Percentiles rank a stretch among this genome's conserved stretches.
These are phyloP conservation scores for Tephrocybe sp. DNA, from an alignment of 768 basidiomycete genomes.

Conservation along the genomic window DNA sequence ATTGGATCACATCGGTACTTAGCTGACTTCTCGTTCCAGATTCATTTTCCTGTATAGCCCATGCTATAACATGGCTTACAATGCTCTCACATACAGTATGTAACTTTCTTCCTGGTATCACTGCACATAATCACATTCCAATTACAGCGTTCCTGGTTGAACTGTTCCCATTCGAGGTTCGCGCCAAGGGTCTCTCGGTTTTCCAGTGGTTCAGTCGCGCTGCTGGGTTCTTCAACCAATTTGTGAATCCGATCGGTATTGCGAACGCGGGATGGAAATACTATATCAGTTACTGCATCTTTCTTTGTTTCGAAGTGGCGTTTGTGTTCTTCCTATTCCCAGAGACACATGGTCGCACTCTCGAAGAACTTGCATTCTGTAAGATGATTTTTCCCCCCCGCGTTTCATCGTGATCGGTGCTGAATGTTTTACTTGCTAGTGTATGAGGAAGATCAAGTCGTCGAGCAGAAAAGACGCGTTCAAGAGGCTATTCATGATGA, in stretches of 20 bases:
- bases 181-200: conserved; percentile 57
- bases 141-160: conserved; percentile 59
- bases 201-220: conserved; percentile 58
- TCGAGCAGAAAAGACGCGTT: too few species aligned
- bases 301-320: conserved; percentile 47
- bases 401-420: too few species aligned
- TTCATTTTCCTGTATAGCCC: conserved; percentile 59
- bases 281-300: conserved; percentile 54
- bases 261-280: conserved; percentile 54
- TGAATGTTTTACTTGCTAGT: too few species aligned
- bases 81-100: conserved; percentile 53
- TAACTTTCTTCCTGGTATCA: conserved; percentile 15
- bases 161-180: conserved; percentile 61
- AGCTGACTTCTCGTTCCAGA: conserved; percentile 27
- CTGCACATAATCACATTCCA: conserved; percentile 35
- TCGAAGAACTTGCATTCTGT: conserved; percentile 61
- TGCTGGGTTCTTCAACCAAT: conserved; percentile 63
- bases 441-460: too few species aligned
- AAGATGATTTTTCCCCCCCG: conserved; percentile 21
- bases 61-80: conserved; percentile 53
- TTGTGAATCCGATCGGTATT: conserved; percentile 62
- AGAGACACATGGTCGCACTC: conserved; percentile 48
- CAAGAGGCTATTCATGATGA: too few species aligned
- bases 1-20: too few species aligned
- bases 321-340: conserved; percentile 64